Conservation (phyloP, 2,329 filamentous ascomycete species). For the Xylariales sp. region DNA sequence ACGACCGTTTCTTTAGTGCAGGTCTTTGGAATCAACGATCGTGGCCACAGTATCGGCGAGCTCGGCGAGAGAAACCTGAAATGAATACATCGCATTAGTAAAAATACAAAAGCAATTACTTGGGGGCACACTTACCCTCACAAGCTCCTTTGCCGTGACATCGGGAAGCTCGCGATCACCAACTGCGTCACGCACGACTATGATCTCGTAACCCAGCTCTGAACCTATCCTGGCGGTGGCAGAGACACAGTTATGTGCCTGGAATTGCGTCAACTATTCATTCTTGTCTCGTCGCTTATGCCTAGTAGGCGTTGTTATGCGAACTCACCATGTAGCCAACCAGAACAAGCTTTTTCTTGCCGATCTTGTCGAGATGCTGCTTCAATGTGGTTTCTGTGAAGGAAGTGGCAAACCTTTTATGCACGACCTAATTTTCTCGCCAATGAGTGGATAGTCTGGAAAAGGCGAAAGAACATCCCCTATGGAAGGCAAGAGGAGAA, state of each 20-base stretch:
- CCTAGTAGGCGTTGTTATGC: slow-evolving; percentile 18
- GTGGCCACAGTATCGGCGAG: too few relatives aligned
- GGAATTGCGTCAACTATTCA: neutral
- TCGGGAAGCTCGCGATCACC: slow-evolving; percentile 65
- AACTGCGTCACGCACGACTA: slow-evolving; percentile 57
- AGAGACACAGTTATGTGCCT: slow-evolving; percentile 62
- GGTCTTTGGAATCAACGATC: too few relatives aligned
- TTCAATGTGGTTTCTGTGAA: slow-evolving; percentile 60
- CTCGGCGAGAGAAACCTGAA: too few relatives aligned
- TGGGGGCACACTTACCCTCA: too few relatives aligned
- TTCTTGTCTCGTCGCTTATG: too few relatives aligned
- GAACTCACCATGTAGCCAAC: slow-evolving; percentile 51
- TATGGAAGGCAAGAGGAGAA: too few relatives aligned
- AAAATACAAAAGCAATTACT: too few relatives aligned
- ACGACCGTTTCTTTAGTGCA: too few relatives aligned
- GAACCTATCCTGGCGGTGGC: slow-evolving; percentile 58
- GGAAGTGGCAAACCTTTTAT: slow-evolving; percentile 53
- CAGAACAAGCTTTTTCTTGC: slow-evolving; percentile 56
- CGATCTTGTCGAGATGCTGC: slow-evolving; percentile 44
- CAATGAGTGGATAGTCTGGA: too few relatives aligned
- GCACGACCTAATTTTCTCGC: slow-evolving; percentile 51
- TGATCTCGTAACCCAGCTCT: slow-evolving; percentile 59
- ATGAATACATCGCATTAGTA: too few relatives aligned
- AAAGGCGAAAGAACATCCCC: too few relatives aligned
- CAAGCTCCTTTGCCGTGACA: slow-evolving; percentile 47